Base-by-base conservation (phyloP, 2,329 filamentous ascomycete species). In the Talaromyces islandicus region DNA sequence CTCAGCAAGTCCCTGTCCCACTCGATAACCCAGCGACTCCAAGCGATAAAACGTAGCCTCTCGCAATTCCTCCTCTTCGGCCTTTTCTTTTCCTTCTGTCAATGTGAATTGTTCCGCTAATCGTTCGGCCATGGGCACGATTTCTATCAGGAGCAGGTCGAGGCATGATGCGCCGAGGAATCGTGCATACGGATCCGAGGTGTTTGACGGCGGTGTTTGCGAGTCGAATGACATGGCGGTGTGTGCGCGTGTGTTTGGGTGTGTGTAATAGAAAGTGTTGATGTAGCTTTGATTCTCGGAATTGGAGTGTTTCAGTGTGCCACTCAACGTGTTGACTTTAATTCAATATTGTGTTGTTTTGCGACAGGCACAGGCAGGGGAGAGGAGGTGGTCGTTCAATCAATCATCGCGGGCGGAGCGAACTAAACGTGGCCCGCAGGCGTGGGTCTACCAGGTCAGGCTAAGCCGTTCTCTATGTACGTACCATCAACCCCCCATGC, bases 101-200 rank as follows among this genome's bases (percentile, higher is more conserved):
- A 50, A 10, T 12, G 38, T 50, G 27, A 91, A 81, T 70, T 94
- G 88, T 70, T 87, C 85, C 24, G 91, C 88, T 63, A 97, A 83
- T 65, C 94, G 87, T 75, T 95, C 91, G 5, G 93, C 90, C 81
- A 97, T 88, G 43, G 94, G 94, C 17, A 99, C 94, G 59, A 99
- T 85, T 79, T 99, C 94, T 72, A 97, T 97, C 68, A 99, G 85
- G 60, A 99, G 85, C 68, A 99, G 89, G 76, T 99, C 94, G 69
- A 99, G 86, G 73, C 90, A 92, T 54, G 93, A 94, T 60, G 88
- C 86, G 78, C 85, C 88, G 68, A 97, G 82, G 77, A 92, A 90
- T 62, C 86, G 85, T 61, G 89, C 88, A 62, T 82, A 82, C 41
- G 90, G 89, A 76, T 96, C 91, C 65, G 83, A 83, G 61, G 86